Conservation (phyloP, 805 yeast genomes). For the Candida germanica region DNA sequence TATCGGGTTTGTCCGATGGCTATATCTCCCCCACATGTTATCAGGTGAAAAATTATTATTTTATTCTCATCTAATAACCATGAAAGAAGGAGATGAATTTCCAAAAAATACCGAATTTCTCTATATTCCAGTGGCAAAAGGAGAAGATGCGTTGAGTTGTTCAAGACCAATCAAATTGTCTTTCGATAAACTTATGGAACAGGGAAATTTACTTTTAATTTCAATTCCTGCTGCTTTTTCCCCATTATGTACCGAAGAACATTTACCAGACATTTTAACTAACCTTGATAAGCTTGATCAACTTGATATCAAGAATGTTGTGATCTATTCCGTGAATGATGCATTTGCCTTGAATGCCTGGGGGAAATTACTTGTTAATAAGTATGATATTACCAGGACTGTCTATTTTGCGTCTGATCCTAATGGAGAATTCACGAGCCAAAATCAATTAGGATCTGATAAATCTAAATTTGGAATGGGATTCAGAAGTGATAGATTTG, state of each 20-base stretch:
- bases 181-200: conserved; percentile 29
- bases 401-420: conserved; percentile 42
- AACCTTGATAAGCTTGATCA: conserved; percentile 27
- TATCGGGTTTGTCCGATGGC: too few species aligned
- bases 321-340: conserved; percentile 40
- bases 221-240: conserved; percentile 45
- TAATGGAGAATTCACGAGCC: conserved; percentile 30
- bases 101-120: conserved; percentile 33
- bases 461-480: conserved; percentile 36
- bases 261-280: conserved; percentile 37
- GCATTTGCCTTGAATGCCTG: conserved; percentile 43
- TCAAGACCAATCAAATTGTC: conserved; percentile 31
- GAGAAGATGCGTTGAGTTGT: conserved; percentile 31
- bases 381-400: conserved; percentile 17
- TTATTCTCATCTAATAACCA: too few species aligned
- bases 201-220: conserved; percentile 29
- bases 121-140: conserved; percentile 36
- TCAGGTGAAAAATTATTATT: too few species aligned
- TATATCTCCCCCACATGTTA: too few species aligned
- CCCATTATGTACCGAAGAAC: conserved; percentile 45
- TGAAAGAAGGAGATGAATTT: conserved; percentile 29
- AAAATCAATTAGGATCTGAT: conserved; percentile 31
- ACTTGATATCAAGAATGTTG: conserved; percentile 28
- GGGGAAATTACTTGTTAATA: conserved; percentile 39
- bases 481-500: conserved; percentile 38